A percentile compares a stretch with the other conserved stretches of the same genome.
phyloP scores from a whole-genome alignment of 2,329 filamentous ascomycete genomes.

The Xylariomycetidae sp. region DNA sequence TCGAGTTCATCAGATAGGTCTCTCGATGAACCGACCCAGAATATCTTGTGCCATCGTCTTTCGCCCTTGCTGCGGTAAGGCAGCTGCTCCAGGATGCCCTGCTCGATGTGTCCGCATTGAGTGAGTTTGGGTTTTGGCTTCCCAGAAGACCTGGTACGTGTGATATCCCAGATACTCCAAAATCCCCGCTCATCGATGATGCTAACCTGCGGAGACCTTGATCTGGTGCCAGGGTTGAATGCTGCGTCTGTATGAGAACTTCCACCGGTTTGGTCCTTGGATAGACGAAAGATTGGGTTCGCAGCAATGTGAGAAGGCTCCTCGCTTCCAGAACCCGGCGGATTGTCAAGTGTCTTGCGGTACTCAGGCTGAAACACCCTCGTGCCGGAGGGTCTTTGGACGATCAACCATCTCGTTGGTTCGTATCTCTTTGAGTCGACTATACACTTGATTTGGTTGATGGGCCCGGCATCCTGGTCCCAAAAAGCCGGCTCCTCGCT shows the following conservation, averaged over 20 bases:
- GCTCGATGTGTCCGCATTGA: conserved; percentile 38
- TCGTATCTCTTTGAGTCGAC: conserved; percentile 31
- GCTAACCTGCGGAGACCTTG: conserved; percentile 53
- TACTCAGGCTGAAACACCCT: conserved; percentile 47
- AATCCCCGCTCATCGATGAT: conserved; percentile 58
- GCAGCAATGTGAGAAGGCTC: conserved; percentile 47
- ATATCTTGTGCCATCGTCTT: conserved; percentile 35
- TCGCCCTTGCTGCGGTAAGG: conserved; percentile 24
- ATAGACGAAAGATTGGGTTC: conserved; percentile 49
- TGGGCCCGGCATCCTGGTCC: conserved; percentile 42
- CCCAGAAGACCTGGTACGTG: conserved; percentile 30
- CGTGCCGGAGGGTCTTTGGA: conserved; percentile 47
- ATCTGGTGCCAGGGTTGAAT: conserved; percentile 51
- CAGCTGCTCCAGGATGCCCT: conserved; percentile 30
- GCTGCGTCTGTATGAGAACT: conserved; percentile 54
- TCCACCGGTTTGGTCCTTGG: conserved; percentile 45
- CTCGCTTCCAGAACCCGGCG: no score
- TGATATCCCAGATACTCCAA: conserved; percentile 64
- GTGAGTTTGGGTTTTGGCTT: conserved; percentile 27
- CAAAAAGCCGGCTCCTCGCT: conserved; percentile 45
- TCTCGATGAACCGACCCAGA: conserved; percentile 32
- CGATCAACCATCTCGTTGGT: conserved; percentile 44
- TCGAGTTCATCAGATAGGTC: conserved; percentile 8
- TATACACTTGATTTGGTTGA: conserved; percentile 45
- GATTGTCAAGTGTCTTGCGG: conserved; percentile 18